Percentiles rank a stretch among this genome's conserved stretches.
phyloP scores from a whole-genome alignment of 768 basidiomycete genomes.

The Asterophora lycoperdoides region DNA sequence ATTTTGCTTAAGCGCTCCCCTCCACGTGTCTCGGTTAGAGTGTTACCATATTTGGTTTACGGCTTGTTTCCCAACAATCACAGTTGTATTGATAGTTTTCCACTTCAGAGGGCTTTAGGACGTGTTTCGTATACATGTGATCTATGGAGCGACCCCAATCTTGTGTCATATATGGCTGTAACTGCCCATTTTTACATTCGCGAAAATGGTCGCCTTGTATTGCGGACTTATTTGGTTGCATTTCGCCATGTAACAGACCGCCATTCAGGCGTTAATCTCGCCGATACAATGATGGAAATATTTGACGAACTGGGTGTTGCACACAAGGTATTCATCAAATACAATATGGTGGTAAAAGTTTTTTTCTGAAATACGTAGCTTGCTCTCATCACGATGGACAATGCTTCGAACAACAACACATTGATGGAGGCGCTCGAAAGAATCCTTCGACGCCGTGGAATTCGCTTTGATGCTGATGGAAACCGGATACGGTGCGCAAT shows the following conservation, averaged over 20 bases:
- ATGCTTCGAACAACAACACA: slow-evolving; percentile 33
- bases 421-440: slow-evolving; percentile 23
- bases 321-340: slow-evolving; percentile 15
- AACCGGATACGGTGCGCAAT: slow-evolving; percentile 11
- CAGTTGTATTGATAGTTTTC: slow-evolving; percentile 1
- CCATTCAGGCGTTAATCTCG: slow-evolving; percentile 28
- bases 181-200: slow-evolving; percentile 27
- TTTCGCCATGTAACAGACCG: slow-evolving; percentile 27
- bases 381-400: slow-evolving; percentile 31
- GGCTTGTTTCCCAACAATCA: too few relatives aligned
- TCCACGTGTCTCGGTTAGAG: too few relatives aligned
- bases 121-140: slow-evolving; percentile 30
- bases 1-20: too few relatives aligned
- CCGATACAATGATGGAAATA: slow-evolving; percentile 18
- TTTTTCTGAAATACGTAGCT: slow-evolving; percentile 11
- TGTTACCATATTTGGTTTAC: too few relatives aligned
- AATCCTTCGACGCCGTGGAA: slow-evolving; percentile 2
- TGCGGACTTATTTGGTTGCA: slow-evolving; percentile 23
- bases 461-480: slow-evolving; percentile 18
- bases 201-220: slow-evolving; percentile 16
- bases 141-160: slow-evolving; percentile 28
- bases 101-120: slow-evolving; percentile 22
- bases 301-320: slow-evolving; percentile 20
- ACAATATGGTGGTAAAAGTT: not conserved
- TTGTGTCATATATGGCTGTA: slow-evolving; percentile 26